Evolutionary conservation across 441 rosid species (phyloP).

Genomic region (Pelargonium fulgidum): DNA sequence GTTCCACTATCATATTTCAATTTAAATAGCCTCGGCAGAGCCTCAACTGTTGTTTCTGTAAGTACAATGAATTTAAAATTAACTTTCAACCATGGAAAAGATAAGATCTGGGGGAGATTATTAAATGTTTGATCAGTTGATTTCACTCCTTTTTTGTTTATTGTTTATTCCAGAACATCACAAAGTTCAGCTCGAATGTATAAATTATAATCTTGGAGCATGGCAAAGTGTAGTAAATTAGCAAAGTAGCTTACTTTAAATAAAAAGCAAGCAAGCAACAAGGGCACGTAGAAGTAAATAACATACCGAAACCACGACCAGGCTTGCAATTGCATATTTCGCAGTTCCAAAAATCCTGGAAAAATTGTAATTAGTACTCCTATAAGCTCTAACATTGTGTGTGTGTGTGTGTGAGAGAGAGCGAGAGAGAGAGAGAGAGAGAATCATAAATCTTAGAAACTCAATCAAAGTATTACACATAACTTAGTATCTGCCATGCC

Average conservation of each 20-base stretch:
- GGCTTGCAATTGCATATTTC: slow-evolving; percentile 40
- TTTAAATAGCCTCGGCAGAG: slow-evolving; percentile 95
- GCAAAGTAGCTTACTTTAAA: not conserved
- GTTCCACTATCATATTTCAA: slow-evolving; percentile 98
- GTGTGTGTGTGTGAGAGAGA: no score
- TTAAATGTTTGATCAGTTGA: not conserved
- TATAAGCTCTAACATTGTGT: not conserved
- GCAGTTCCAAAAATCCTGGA: slow-evolving; percentile 45
- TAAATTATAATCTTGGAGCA: not conserved
- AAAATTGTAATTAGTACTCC: slow-evolving; percentile 16
- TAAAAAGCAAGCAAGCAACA: not conserved
- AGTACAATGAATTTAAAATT: not conserved
- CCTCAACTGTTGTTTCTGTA: slow-evolving; percentile 96
- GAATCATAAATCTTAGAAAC: not conserved
- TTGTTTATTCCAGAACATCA: not conserved
- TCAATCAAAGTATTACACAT: not conserved
- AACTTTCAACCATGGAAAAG: no score
- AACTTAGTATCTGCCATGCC: not conserved
- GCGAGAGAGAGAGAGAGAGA: not conserved
- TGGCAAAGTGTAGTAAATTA: not conserved
- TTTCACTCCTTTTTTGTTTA: not conserved
- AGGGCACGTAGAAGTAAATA: slow-evolving; percentile 7
- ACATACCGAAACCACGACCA: slow-evolving; percentile 46
- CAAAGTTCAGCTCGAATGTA: not conserved
- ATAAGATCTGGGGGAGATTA: no score